Percentiles rank a stretch among this genome's conserved stretches.
phyloP scores from a whole-genome alignment of 805 yeast genomes.

The Wickerhamiella azyma region DNA sequence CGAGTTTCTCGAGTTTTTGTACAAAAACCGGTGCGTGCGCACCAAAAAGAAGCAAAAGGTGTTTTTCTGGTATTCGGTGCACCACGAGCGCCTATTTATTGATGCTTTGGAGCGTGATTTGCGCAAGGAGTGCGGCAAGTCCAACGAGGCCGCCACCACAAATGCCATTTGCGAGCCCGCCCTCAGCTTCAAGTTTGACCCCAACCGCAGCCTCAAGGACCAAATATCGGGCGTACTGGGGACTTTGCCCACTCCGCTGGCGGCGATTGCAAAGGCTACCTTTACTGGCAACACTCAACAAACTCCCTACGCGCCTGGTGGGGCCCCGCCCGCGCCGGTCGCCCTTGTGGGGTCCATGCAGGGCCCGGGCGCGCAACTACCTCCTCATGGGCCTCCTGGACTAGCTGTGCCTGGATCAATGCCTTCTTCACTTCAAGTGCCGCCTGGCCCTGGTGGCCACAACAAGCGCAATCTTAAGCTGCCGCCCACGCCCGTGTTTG shows the following conservation, averaged over 20 bases:
- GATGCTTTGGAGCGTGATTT: constrained; percentile 90
- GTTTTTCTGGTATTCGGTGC: constrained; percentile 91
- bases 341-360: no score
- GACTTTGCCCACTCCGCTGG: constrained; percentile 20
- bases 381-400: neutral
- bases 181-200: constrained; percentile 53
- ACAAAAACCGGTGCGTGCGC: constrained; percentile 72
- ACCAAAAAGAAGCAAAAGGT: constrained; percentile 96
- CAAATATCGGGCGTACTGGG: constrained; percentile 23
- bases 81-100: constrained; percentile 80
- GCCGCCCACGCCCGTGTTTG: neutral
- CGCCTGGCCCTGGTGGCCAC: no score
- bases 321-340: neutral
- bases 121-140: constrained; percentile 45
- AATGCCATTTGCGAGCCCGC: constrained; percentile 67
- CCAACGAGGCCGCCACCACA: constrained; percentile 51
- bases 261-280: constrained; percentile 23
- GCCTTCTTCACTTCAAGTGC: no score
- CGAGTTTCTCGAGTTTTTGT: constrained; percentile 67
- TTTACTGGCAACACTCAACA: neutral
- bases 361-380: neutral
- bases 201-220: constrained; percentile 24
- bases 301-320: neutral
- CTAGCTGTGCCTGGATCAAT: no score
- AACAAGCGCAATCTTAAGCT: neutral